Evolutionary conservation across 345 rosid genomes (phyloP).

Genomic region (Arabis hirsuta): DNA sequence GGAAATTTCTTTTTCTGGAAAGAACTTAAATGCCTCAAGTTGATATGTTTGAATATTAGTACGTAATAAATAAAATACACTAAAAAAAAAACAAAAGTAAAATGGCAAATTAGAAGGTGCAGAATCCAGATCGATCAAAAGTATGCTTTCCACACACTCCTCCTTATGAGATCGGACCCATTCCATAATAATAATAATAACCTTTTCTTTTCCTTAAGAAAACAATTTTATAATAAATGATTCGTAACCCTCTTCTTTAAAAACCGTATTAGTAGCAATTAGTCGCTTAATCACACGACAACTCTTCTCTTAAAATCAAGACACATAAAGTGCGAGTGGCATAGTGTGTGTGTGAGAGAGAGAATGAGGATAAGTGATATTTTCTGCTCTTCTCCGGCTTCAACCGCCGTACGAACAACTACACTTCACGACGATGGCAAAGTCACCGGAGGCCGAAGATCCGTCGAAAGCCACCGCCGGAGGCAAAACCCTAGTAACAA

Average conservation of each 20-base stretch:
- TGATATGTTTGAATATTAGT: conserved; percentile 4
- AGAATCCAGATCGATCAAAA: conserved; percentile 37
- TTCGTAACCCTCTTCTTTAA: conserved; percentile 30
- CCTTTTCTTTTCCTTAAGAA: neutral
- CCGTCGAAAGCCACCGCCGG: conserved; percentile 52
- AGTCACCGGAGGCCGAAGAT: conserved; percentile 48
- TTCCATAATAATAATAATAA: conserved; percentile 3
- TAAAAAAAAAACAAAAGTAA: conserved; percentile 21
- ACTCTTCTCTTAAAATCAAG: conserved; percentile 23
- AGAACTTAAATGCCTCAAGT: too few species aligned
- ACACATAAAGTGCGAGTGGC: conserved; percentile 34
- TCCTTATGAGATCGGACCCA: conserved; percentile 38
- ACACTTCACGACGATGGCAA: conserved; percentile 51
- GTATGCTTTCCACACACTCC: conserved; percentile 46
- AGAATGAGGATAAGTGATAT: conserved; percentile 72
- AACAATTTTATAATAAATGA: neutral
- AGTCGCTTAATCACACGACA: conserved; percentile 30
- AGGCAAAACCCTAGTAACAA: conserved; percentile 43
- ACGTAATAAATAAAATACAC: neutral
- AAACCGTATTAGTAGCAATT: conserved; percentile 26
- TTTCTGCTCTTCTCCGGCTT: conserved; percentile 78
- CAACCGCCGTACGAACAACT: conserved; percentile 75
- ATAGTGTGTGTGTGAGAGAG: conserved; percentile 29
- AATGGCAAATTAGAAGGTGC: conserved; percentile 37
- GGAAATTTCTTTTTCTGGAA: too few species aligned